Percentiles rank a stretch among this genome's conserved stretches.
Conservation (phyloP, 164 flowering plant species). For the Tetracentron sinense region DNA sequence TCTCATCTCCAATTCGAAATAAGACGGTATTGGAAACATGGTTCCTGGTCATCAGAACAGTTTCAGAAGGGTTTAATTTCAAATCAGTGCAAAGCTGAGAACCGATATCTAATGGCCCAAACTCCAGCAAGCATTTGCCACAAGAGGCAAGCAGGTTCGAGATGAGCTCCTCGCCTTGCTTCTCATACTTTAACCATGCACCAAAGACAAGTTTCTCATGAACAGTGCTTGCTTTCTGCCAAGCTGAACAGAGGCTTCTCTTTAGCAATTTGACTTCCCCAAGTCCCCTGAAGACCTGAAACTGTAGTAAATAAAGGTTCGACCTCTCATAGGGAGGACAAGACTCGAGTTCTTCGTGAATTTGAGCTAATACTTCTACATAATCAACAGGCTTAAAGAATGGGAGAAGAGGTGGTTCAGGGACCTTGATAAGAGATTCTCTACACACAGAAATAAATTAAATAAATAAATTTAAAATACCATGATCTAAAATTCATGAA, state of each 20-base stretch:
- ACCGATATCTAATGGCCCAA: constrained; percentile 60
- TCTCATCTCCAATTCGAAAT: constrained; percentile 65
- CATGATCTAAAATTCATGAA: background rate
- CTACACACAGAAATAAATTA: constrained; percentile 36
- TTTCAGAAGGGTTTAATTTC: constrained; percentile 18
- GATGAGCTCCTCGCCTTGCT: constrained; percentile 76
- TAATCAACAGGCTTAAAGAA: constrained; percentile 84
- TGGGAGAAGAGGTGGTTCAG: constrained; percentile 76
- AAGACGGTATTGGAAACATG: constrained; percentile 31
- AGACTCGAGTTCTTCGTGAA: constrained; percentile 92
- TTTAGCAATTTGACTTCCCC: constrained; percentile 79
- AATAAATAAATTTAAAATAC: constrained; percentile 9
- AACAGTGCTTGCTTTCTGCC: constrained; percentile 61
- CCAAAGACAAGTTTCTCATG: constrained; percentile 83
- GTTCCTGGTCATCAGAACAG: constrained; percentile 17
- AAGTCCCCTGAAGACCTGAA: constrained; percentile 88
- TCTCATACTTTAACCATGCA: constrained; percentile 94
- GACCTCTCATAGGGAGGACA: constrained; percentile 61
- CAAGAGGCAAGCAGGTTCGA: constrained; percentile 77
- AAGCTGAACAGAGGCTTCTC: constrained; percentile 81
- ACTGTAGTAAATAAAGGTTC: constrained; percentile 73
- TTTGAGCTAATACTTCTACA: constrained; percentile 88
- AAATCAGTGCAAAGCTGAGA: constrained; percentile 40
- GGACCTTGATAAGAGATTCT: constrained; percentile 87
- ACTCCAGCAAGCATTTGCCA: constrained; percentile 64